Conservation (phyloP, 805 yeast genomes). For the Metschnikowia santaceciliae region DNA sequence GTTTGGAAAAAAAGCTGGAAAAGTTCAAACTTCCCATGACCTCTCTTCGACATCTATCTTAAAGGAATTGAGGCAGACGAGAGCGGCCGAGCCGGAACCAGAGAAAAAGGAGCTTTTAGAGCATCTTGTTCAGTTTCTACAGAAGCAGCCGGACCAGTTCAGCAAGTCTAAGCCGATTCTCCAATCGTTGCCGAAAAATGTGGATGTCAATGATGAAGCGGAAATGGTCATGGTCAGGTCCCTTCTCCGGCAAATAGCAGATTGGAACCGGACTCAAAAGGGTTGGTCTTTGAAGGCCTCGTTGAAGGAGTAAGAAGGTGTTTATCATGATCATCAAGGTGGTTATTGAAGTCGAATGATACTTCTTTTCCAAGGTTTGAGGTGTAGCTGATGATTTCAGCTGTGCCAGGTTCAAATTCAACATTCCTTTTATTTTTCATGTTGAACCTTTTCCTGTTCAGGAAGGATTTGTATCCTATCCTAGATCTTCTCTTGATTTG, state of each 20-base stretch:
- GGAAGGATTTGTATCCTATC: too few species aligned
- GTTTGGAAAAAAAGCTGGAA: too few species aligned
- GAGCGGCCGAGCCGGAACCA: slow-evolving; percentile 10
- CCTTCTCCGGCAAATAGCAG: slow-evolving; percentile 62
- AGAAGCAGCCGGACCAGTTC: slow-evolving; percentile 30
- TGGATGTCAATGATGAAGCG: slow-evolving; percentile 31
- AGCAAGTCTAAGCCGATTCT: slow-evolving; percentile 50
- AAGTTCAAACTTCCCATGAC: neutral
- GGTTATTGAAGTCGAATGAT: too few species aligned
- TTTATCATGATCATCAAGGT: too few species aligned
- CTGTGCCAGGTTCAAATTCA: too few species aligned
- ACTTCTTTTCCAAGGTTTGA: too few species aligned
- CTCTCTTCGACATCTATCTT: slow-evolving; percentile 50
- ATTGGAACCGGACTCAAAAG: slow-evolving; percentile 54
- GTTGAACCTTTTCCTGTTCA: too few species aligned
- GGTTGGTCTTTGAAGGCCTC: slow-evolving; percentile 69
- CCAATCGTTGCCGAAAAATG: slow-evolving; percentile 26
- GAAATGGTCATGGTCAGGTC: slow-evolving; percentile 63
- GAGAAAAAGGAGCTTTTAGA: slow-evolving; percentile 20
- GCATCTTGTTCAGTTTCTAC: slow-evolving; percentile 40
- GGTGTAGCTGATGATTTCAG: too few species aligned
- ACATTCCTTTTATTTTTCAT: too few species aligned
- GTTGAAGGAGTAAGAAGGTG: slow-evolving; percentile 6
- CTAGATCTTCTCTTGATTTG: too few species aligned
- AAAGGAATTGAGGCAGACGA: slow-evolving; percentile 37